Evolutionary conservation across 306 rosid species (phyloP), one percentile per base, ranked within the genome.

Genomic region (Hippophae rhamnoides): DNA sequence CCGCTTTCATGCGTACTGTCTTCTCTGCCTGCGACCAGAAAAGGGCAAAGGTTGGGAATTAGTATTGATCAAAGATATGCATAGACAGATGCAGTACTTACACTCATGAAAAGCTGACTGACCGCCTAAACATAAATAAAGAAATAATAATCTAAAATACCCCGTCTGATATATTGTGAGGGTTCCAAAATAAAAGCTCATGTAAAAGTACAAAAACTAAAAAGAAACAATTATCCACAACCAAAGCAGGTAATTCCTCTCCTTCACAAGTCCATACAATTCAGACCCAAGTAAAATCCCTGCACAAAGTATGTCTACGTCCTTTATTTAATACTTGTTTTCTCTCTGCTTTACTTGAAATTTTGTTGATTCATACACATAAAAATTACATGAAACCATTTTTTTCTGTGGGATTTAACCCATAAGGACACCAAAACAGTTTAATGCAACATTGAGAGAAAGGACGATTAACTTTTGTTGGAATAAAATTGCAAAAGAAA

Each of bases 1-100:
- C 77, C 8, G 93, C 80, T 80, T 82, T 92, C 84, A 88, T 62
- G 51, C 41, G 76, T 70, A 82, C 86, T 45, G 79, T 86, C 73
- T 67, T 86, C 81, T 84, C 81, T 43, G 65, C 88, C 99, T 92
- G 72, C n/a, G 13, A 66, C 50, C 66, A 58, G 40, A 48, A 56
- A 52, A 64, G 56, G 38, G 40, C n/a, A 43, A 60, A 62, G 40
- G 25, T 31, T 45, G 69, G 25, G 71, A 50, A 31, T 54, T 41
- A 38, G 9, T 14, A 13, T 26, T 13, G 45, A 23, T 47, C 27
- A 6, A 25, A 13, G 64, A 47, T 5, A 48, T 1, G 6, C 13
- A 48, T 11, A 48, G 4, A 48, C 5, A 13, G 6, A 48, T 8
- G 7, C 3, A 31, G 38, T 5, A 48, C 7, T 11, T 13, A 48